Base-by-base conservation (phyloP, 2,329 filamentous ascomycete species). In the Aspergillus brasiliensis region DNA sequence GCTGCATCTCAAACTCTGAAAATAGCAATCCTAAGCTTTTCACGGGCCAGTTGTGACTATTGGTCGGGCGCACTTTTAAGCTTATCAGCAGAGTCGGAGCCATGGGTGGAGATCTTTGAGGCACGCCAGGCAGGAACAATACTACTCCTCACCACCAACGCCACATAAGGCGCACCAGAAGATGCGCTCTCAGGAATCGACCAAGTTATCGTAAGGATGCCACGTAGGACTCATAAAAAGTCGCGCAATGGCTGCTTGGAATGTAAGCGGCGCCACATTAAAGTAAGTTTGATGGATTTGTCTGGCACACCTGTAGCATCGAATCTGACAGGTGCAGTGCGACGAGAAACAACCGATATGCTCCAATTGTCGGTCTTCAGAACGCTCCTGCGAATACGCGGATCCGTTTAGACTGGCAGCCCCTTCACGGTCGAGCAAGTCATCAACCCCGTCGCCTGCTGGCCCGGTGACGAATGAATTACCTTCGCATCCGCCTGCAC, bases 221-320 rank as follows among this genome's bases (percentile, higher is more conserved):
- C 52, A 11, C 65, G 69, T 40, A 69, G 73, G 58, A 62, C 73
- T 3, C 76, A 78, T 59, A 71, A 66, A 42, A 78, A 77, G 62
- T 78, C 75, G n/a, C 69, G 73, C 44, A 73, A 72, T 59, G 76
- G 75, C 23, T 78, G 76, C 51, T 31, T 66, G 7, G 69, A 75
- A 62, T 78, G 75, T 58, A 78, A 78, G 60, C 69, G 69, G 23
- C 70, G 75, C 8, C 75, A 77, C 59, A 68, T 77, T 47, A 77
- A 77, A 65, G 75, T 77, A 63, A 46, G 60, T 46, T 10, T 15
- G 51, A 31, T 21, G 15, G 15, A 11, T 3, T 8, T 8, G n/a
- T 8, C 3, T 4, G 51, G n/a, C 3, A 27, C 21, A n/a, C 21
- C 1, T 15, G 3, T 25, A 34, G 10, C 49, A 28, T 38, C 10